These are phyloP conservation scores for Cutaneotrichosporon sp. DNA, from an alignment of 1,284 basidiomycete species.

Conservation along the genomic window DNA sequence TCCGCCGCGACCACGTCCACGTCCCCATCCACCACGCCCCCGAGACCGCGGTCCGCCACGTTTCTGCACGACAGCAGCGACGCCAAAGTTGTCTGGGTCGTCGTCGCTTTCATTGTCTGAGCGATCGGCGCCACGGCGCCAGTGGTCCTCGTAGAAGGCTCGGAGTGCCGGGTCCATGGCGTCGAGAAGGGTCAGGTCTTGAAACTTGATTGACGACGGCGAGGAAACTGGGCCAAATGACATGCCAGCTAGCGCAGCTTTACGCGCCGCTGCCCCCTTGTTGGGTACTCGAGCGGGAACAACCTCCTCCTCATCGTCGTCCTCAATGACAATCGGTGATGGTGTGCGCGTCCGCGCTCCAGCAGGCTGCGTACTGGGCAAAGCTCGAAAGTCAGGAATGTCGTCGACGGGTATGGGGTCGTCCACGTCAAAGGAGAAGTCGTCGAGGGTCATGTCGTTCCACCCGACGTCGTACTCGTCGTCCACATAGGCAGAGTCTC, in stretches of 20 bases:
- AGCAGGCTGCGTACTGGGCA: conserved; percentile 5
- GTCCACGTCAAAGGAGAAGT: not conserved
- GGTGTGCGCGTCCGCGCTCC: not conserved
- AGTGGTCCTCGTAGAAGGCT: conserved; percentile 37
- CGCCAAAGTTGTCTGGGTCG: conserved; percentile 1
- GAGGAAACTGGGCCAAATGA: not conserved
- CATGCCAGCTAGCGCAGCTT: not conserved
- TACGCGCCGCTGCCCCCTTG: not conserved
- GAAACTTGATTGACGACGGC: not conserved
- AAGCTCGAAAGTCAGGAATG: conserved; percentile 12
- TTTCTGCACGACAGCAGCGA: conserved; percentile 5
- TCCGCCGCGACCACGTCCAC: not conserved
- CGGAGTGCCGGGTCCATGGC: conserved; percentile 20
- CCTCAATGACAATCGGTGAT: not conserved
- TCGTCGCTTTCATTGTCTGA: not conserved
- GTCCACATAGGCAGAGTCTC: not conserved
- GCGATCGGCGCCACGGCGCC: conserved; percentile 30
- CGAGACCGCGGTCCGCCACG: not conserved
- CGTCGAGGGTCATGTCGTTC: not conserved
- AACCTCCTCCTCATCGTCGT: not conserved
- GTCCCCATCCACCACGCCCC: not conserved
- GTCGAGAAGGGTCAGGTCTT: conserved; percentile 17
- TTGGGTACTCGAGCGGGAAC: not conserved
- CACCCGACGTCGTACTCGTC: conserved; percentile 9
- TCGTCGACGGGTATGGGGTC: not conserved